A percentile compares a stretch with the other conserved stretches of the same genome.
Evolutionary conservation across 2,329 filamentous ascomycete genomes (phyloP).

Genomic region (Penicillium occitanis): DNA sequence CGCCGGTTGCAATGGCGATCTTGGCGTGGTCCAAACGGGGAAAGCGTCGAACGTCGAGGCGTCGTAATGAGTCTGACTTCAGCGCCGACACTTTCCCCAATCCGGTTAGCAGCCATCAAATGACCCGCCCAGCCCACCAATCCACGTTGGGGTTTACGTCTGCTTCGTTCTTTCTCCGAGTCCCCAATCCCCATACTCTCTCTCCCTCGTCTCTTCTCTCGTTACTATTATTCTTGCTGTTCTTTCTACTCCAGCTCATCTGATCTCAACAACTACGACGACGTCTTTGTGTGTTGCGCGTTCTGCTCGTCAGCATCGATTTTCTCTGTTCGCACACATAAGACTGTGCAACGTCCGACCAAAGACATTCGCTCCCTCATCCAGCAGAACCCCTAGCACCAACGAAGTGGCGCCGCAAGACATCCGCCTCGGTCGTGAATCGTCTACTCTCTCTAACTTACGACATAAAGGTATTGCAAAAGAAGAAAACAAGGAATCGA

Average conservation of each 20-base stretch:
- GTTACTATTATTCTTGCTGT: background rate
- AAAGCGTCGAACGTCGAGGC: conserved; percentile 16
- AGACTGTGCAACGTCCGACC: background rate
- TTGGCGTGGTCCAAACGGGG: conserved; percentile 15
- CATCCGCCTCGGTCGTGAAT: background rate
- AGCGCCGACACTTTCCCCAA: background rate
- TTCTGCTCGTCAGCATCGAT: background rate
- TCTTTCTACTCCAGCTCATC: background rate
- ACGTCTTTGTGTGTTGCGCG: background rate
- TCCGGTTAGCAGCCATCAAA: background rate
- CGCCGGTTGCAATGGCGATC: conserved; percentile 12
- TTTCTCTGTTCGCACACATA: background rate
- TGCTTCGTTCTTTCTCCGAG: background rate
- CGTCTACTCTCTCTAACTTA: background rate
- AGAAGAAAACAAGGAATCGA: background rate
- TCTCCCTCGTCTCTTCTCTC: background rate
- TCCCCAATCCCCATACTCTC: background rate
- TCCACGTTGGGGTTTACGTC: conserved; percentile 19
- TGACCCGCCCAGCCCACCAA: conserved; percentile 14
- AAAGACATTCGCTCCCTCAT: background rate
- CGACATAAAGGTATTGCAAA: background rate
- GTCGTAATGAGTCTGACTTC: conserved; percentile 19
- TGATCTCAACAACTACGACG: background rate
- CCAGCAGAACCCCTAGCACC: conserved; percentile 1
- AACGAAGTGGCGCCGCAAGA: background rate